Evolutionary conservation across 2,329 filamentous ascomycete genomes (phyloP).

Genomic region (Purpureocillium takamizusanense): DNA sequence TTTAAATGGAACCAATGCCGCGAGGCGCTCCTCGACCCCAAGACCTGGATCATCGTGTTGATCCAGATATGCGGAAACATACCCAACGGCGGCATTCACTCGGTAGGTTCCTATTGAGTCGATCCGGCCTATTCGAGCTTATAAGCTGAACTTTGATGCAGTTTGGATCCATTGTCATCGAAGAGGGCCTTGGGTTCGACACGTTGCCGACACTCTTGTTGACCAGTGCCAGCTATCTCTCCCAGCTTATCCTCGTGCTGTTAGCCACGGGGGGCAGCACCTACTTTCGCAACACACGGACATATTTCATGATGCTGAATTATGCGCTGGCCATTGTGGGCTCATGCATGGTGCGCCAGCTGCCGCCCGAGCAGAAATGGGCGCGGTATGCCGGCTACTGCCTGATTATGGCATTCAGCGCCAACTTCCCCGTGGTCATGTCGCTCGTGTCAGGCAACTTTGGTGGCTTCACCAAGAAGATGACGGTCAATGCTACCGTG

Average conservation of each 20-base stretch:
- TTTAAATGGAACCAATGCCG: conserved; percentile 14
- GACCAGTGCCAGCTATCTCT: conserved; percentile 9
- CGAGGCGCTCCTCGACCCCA: conserved; percentile 15
- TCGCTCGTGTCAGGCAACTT: conserved; percentile 50
- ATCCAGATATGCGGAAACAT: conserved; percentile 16
- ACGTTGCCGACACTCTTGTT: conserved; percentile 14
- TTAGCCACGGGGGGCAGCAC: conserved; percentile 12
- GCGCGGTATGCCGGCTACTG: conserved; percentile 17
- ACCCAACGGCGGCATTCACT: conserved; percentile 19
- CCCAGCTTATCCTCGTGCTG: conserved; percentile 15
- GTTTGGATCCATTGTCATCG: conserved; percentile 16
- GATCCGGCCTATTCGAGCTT: too few relatives aligned
- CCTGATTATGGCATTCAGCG: conserved; percentile 48
- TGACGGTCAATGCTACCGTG: conserved; percentile 43
- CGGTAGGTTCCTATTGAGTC: conserved; percentile 9
- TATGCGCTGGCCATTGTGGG: conserved; percentile 11
- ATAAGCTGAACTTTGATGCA: conserved; percentile 2
- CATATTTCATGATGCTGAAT: conserved; percentile 15
- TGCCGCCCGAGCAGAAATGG: conserved; percentile 10
- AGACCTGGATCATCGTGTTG: conserved; percentile 16
- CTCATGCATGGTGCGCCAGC: conserved; percentile 13
- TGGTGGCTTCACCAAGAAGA: conserved; percentile 55
- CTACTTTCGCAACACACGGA: conserved; percentile 14
- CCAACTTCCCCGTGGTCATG: conserved; percentile 33
- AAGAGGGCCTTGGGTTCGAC: conserved; percentile 14